phyloP scores from a whole-genome alignment of 805 yeast genomes.

The Candida maesae region DNA sequence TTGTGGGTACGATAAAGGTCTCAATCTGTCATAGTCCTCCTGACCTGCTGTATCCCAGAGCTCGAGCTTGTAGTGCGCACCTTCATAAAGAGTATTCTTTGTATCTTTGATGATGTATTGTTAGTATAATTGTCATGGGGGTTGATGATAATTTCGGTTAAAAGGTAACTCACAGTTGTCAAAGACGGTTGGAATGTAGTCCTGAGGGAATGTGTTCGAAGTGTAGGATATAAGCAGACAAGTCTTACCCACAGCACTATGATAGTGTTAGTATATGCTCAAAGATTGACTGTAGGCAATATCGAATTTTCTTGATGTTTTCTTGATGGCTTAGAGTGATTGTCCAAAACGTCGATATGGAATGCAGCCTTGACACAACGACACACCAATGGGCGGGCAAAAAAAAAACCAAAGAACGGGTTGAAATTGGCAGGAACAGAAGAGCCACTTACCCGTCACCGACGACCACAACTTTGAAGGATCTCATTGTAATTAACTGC shows the following conservation, averaged over 20 bases:
- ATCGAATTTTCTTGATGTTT: too few species aligned
- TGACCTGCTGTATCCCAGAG: constrained; percentile 98
- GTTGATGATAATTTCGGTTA: not conserved
- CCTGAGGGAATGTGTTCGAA: constrained; percentile 89
- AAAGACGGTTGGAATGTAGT: constrained; percentile 90
- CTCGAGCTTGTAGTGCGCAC: constrained; percentile 78
- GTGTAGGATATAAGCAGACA: constrained; percentile 85
- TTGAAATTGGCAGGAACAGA: not conserved
- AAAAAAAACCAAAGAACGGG: not conserved
- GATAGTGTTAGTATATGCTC: constrained; percentile 9
- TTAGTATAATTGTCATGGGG: too few species aligned
- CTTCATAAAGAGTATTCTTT: constrained; percentile 78
- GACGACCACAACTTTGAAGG: constrained; percentile 87
- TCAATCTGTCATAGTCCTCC: constrained; percentile 82
- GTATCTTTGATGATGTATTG: constrained; percentile 39
- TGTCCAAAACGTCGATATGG: not conserved
- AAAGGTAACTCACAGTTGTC: constrained; percentile 51
- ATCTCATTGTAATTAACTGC: constrained; percentile 55
- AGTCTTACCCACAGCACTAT: constrained; percentile 89
- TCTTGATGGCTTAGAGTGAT: too few species aligned
- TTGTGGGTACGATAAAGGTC: constrained; percentile 90
- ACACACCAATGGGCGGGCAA: not conserved
- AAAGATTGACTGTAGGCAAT: not conserved
- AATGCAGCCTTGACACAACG: not conserved
- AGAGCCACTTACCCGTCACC: constrained; percentile 67